These are phyloP conservation scores for Irpex sp. DNA, from an alignment of 1,284 basidiomycete genomes.

Conservation along the genomic window DNA sequence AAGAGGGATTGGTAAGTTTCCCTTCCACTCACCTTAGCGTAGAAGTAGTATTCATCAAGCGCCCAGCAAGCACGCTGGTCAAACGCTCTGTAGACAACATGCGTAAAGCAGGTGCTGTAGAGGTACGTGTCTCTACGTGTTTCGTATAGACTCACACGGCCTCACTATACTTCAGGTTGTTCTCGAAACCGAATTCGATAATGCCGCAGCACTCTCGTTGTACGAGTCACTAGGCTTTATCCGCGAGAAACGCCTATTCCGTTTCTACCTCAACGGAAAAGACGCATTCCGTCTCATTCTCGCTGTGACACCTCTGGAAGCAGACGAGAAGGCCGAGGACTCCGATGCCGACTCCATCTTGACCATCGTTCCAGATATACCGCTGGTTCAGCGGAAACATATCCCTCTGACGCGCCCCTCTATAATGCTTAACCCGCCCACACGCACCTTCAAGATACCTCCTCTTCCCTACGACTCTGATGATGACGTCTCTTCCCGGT, in stretches of 20 bases:
- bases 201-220: slow-evolving; percentile 79
- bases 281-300: slow-evolving; percentile 79
- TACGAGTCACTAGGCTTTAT: slow-evolving; percentile 95
- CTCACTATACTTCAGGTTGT: slow-evolving; percentile 60
- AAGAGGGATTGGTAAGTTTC: slow-evolving; percentile 81
- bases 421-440: slow-evolving; percentile 11
- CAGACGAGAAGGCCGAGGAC: slow-evolving; percentile 15
- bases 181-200: slow-evolving; percentile 97
- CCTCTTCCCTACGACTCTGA: slow-evolving; percentile 22
- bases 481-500: slow-evolving; percentile 25
- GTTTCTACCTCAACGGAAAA: slow-evolving; percentile 96
- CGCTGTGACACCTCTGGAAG: slow-evolving; percentile 39
- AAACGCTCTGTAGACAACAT: slow-evolving; percentile 77
- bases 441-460: slow-evolving; percentile 21
- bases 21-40: slow-evolving; percentile 3
- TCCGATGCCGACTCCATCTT: slow-evolving; percentile 1
- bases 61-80: slow-evolving; percentile 73
- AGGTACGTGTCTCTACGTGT: slow-evolving; percentile 46
- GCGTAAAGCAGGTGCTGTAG: slow-evolving; percentile 77
- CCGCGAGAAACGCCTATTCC: slow-evolving; percentile 89
- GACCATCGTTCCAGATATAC: neutral
- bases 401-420: slow-evolving; percentile 2
- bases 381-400: neutral
- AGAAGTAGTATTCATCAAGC: neutral
- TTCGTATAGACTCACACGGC: neutral